phyloP scores from a whole-genome alignment of 129 eudicot species.

The Centaurea solstitialis region DNA sequence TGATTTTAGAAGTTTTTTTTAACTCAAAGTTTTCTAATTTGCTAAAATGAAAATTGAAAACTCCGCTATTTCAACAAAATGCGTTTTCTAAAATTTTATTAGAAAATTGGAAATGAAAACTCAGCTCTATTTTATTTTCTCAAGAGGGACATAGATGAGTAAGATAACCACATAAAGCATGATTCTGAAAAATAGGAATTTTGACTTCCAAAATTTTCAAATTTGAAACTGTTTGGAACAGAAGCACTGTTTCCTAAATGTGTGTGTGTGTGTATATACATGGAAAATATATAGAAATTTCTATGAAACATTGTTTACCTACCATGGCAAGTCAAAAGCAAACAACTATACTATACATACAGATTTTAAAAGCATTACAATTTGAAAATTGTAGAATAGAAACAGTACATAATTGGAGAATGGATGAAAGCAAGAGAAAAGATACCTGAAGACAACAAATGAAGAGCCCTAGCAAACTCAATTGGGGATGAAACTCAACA shows the following conservation, averaged over 20 bases:
- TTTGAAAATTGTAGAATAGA: background rate
- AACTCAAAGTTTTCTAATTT: no score
- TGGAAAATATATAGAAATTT: background rate
- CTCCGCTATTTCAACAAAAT: no score
- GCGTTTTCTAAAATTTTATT: no score
- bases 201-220: conserved; percentile 17
- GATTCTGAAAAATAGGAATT: background rate
- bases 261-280: background rate
- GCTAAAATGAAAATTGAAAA: no score
- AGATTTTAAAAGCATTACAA: no score
- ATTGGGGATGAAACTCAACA: conserved; percentile 1
- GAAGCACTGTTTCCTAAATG: background rate
- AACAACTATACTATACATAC: background rate
- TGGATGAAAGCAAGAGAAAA: background rate
- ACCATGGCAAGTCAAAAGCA: background rate
- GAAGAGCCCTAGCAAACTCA: conserved; percentile 20
- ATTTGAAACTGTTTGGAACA: background rate
- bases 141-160: background rate
- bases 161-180: background rate
- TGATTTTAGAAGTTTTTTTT: no score
- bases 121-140: no score
- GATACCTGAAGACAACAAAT: conserved; percentile 16
- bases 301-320: background rate
- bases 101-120: no score
- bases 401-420: background rate